phyloP scores from a whole-genome alignment of 148 eudicot genomes.

The Amaranthus hypochondriacus region DNA sequence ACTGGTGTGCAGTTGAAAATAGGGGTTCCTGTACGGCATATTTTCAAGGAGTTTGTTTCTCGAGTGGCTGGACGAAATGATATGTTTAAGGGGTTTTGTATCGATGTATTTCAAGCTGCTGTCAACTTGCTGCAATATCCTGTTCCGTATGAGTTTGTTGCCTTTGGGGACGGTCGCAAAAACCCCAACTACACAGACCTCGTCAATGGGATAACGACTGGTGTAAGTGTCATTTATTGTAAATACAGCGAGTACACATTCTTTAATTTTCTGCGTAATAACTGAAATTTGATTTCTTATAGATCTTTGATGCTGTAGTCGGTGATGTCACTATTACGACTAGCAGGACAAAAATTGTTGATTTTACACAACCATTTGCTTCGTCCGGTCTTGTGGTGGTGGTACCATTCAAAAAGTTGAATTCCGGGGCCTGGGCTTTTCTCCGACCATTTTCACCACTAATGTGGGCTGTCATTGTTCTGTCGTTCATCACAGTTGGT shows the following conservation, averaged over 20 bases:
- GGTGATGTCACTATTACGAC: slow-evolving; percentile 90
- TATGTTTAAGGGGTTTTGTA: slow-evolving; percentile 75
- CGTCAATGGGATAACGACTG: slow-evolving; percentile 49
- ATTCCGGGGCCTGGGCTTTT: slow-evolving; percentile 84
- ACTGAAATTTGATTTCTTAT: slow-evolving; percentile 14
- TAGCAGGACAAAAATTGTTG: slow-evolving; percentile 74
- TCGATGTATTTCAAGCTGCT: slow-evolving; percentile 87
- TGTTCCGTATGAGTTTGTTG: slow-evolving; percentile 73
- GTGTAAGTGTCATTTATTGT: slow-evolving; percentile 48
- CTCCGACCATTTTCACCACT: slow-evolving; percentile 69
- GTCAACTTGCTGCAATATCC: slow-evolving; percentile 76
- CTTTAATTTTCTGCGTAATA: not conserved
- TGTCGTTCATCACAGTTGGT: slow-evolving; percentile 67
- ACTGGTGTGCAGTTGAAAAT: slow-evolving; percentile 64
- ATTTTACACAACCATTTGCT: slow-evolving; percentile 85
- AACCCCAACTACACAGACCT: slow-evolving; percentile 82
- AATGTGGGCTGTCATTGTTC: slow-evolving; percentile 79
- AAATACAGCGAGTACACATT: not conserved
- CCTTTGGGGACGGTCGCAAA: slow-evolving; percentile 63
- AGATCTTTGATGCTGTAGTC: slow-evolving; percentile 76
- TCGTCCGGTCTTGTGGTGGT: slow-evolving; percentile 88
- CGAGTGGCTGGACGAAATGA: slow-evolving; percentile 47
- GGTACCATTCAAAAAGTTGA: slow-evolving; percentile 60
- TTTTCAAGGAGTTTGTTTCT: slow-evolving; percentile 78
- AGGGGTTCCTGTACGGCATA: slow-evolving; percentile 73